Evolutionary conservation across 106 monocot genomes (phyloP).

Genomic region (Cymbidium sinense): DNA sequence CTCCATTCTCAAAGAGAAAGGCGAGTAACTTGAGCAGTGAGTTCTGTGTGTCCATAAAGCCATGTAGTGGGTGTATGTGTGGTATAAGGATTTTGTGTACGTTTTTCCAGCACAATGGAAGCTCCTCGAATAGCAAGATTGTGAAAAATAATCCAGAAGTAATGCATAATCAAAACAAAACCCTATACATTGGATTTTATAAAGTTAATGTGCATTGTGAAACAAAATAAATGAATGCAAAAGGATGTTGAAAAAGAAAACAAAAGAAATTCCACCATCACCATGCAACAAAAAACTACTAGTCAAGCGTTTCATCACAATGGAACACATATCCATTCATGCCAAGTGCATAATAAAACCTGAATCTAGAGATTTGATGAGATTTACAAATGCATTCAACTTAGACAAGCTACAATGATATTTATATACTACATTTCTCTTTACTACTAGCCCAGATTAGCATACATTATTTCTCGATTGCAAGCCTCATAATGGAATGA

Average conservation of each 20-base stretch:
- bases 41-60: background rate
- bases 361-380: background rate
- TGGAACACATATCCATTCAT: background rate
- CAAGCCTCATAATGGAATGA: too few species aligned
- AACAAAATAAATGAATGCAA: background rate
- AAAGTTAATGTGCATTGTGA: conserved; percentile 1
- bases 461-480: too few species aligned
- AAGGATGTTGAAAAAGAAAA: background rate
- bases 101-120: background rate
- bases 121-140: background rate
- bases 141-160: background rate
- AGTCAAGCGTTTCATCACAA: background rate
- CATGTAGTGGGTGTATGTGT: background rate
- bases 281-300: background rate
- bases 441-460: too few species aligned
- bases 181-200: background rate
- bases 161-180: background rate
- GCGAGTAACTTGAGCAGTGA: background rate
- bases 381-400: background rate
- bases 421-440: too few species aligned
- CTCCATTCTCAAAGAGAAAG: background rate
- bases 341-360: background rate
- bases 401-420: background rate
- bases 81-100: background rate
- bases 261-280: background rate